These are phyloP conservation scores for Vitis rotundifolia DNA, from an alignment of 164 flowering plant genomes.

Conservation along the genomic window DNA sequence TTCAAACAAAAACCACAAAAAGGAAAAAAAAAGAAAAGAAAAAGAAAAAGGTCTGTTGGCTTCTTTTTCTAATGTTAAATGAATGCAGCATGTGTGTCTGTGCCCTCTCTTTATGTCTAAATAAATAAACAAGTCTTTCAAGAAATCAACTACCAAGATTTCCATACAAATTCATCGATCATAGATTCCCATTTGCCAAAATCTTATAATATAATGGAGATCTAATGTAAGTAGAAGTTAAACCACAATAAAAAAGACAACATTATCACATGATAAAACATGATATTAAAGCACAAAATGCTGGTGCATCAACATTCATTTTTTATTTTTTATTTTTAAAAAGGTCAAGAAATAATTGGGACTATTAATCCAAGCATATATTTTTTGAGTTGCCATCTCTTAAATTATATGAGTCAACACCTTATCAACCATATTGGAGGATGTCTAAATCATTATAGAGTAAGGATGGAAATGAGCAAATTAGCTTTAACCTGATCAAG, in stretches of 20 bases:
- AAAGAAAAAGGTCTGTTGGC: too few species aligned
- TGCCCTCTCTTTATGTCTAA: too few species aligned
- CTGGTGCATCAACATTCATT: neutral
- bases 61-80: too few species aligned
- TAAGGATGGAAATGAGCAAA: neutral
- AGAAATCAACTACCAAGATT: neutral
- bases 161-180: neutral
- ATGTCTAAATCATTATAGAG: too few species aligned
- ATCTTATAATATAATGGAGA: neutral
- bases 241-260: neutral
- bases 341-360: neutral
- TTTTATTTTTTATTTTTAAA: neutral
- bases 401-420: too few species aligned
- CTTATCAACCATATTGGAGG: too few species aligned
- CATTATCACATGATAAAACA: neutral
- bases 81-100: too few species aligned
- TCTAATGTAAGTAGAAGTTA: neutral
- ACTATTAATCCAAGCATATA: neutral
- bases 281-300: neutral
- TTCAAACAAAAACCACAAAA: too few species aligned
- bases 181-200: neutral
- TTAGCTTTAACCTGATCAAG: slow-evolving; percentile 80
- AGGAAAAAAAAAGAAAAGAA: too few species aligned
- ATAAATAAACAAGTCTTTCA: neutral
- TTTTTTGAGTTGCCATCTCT: too few species aligned